phyloP scores from a whole-genome alignment of 257 asterid genomes.

The Gynochthodes officinalis region DNA sequence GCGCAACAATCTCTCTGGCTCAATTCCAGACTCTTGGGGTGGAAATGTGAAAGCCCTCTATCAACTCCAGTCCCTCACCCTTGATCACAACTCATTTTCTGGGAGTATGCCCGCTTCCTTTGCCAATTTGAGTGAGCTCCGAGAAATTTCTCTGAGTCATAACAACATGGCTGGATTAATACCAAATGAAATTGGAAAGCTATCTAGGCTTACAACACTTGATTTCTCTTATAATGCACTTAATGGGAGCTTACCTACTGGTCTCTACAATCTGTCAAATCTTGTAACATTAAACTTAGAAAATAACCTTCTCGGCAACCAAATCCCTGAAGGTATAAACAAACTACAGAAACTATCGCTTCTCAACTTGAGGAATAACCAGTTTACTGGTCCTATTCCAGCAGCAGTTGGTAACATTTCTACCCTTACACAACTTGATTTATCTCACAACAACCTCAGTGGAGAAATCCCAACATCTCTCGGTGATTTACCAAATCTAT shows the following conservation, averaged over 20 bases:
- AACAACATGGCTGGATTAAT: conserved; percentile 43
- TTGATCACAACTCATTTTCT: conserved; percentile 49
- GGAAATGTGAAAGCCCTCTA: conserved; percentile 32
- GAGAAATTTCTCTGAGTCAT: conserved; percentile 36
- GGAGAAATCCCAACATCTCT: conserved; percentile 71
- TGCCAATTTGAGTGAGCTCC: conserved; percentile 32
- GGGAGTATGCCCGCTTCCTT: conserved; percentile 54
- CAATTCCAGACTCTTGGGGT: conserved; percentile 61
- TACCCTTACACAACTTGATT: conserved; percentile 55
- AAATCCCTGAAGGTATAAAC: conserved; percentile 24
- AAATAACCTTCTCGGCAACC: conserved; percentile 25
- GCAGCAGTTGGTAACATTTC: conserved; percentile 47
- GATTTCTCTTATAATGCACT: conserved; percentile 55
- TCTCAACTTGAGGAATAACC: conserved; percentile 56
- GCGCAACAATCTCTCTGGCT: conserved; percentile 62
- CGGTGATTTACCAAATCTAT: conserved; percentile 54
- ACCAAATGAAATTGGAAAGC: conserved; percentile 39
- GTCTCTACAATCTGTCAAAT: conserved; percentile 42
- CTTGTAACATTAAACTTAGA: conserved; percentile 34
- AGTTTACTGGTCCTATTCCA: conserved; percentile 47
- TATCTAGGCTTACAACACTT: conserved; percentile 41
- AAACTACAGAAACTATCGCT: conserved; percentile 41
- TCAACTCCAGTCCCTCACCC: conserved; percentile 47
- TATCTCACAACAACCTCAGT: conserved; percentile 52
- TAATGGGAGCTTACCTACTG: conserved; percentile 55